Evolutionary conservation across 2,329 filamentous ascomycete genomes (phyloP).

Genomic region (Fusarium buxicola): DNA sequence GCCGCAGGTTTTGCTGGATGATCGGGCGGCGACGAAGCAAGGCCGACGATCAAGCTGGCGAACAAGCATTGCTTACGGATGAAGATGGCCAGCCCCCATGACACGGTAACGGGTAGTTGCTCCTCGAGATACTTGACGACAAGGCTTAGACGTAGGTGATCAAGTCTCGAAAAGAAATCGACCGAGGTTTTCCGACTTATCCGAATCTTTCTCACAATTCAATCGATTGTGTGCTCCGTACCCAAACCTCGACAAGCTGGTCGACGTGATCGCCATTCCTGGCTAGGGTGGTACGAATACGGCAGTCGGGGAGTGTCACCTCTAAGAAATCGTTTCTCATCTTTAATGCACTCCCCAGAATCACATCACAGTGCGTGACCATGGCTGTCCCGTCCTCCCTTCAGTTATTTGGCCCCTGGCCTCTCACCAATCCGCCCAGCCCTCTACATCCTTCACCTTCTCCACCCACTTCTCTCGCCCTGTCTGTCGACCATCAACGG

Average conservation of each 20-base stretch:
- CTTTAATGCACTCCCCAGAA: constrained; percentile 35
- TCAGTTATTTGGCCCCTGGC: constrained; percentile 14
- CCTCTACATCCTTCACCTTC: constrained; percentile 15
- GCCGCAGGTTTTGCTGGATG: constrained; percentile 19
- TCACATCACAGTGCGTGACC: constrained; percentile 41
- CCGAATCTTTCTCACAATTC: constrained; percentile 16
- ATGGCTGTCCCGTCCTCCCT: constrained; percentile 3
- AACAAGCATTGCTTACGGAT: constrained; percentile 6
- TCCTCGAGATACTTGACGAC: constrained; percentile 27
- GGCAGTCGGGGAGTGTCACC: constrained; percentile 38
- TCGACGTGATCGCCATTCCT: constrained; percentile 29
- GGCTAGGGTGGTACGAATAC: constrained; percentile 30
- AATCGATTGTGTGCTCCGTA: constrained; percentile 18
- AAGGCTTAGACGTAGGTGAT: constrained; percentile 29
- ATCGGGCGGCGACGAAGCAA: constrained; percentile 12
- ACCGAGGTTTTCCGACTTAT: constrained; percentile 31
- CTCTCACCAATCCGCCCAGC: constrained; percentile 37
- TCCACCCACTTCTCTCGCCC: constrained; percentile 22
- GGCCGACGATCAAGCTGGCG: constrained; percentile 16
- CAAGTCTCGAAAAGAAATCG: constrained; percentile 16
- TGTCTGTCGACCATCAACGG: constrained; percentile 30
- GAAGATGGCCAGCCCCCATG: constrained; percentile 34
- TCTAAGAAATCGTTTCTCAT: constrained; percentile 38
- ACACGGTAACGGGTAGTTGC: constrained; percentile 27
- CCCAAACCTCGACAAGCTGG: constrained; percentile 25